These are phyloP conservation scores for Scutellaria galericulata DNA, from an alignment of 257 asterid genomes.

Conservation along the genomic window DNA sequence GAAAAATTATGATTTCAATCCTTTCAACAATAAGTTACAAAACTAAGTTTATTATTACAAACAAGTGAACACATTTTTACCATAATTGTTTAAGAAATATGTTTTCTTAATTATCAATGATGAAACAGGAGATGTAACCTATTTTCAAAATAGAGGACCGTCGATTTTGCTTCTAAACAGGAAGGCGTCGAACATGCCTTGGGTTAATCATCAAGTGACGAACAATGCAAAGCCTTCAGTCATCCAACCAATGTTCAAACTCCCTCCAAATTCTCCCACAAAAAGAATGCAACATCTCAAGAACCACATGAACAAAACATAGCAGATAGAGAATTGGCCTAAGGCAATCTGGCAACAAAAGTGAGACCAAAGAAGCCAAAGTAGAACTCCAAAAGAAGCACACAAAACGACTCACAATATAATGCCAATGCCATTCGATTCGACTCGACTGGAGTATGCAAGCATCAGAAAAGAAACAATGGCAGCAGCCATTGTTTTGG, in stretches of 20 bases:
- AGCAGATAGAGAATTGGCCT: conserved; percentile 23
- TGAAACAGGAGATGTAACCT: no score
- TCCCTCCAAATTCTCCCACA: background rate
- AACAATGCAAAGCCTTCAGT: background rate
- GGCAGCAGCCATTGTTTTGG: conserved; percentile 15
- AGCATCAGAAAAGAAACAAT: conserved; percentile 6
- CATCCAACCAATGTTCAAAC: background rate
- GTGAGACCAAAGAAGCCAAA: conserved; percentile 17
- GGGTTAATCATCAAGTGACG: background rate
- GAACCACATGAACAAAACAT: background rate
- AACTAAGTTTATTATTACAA: no score
- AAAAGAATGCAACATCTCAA: background rate
- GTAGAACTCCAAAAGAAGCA: background rate
- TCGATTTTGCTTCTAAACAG: background rate
- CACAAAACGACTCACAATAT: background rate
- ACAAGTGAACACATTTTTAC: no score
- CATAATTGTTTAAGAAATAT: no score
- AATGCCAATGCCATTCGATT: background rate
- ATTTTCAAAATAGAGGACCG: no score
- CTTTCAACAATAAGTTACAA: no score
- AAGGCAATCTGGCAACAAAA: conserved; percentile 7
- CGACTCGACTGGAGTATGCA: background rate
- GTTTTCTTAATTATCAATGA: no score
- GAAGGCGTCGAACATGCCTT: background rate
- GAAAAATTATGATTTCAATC: no score